Percentiles rank a stretch among this genome's conserved stretches.
These are phyloP conservation scores for Pneumocystis oryctolagi DNA, from an alignment of 1,139 yeast species.

Conservation along the genomic window DNA sequence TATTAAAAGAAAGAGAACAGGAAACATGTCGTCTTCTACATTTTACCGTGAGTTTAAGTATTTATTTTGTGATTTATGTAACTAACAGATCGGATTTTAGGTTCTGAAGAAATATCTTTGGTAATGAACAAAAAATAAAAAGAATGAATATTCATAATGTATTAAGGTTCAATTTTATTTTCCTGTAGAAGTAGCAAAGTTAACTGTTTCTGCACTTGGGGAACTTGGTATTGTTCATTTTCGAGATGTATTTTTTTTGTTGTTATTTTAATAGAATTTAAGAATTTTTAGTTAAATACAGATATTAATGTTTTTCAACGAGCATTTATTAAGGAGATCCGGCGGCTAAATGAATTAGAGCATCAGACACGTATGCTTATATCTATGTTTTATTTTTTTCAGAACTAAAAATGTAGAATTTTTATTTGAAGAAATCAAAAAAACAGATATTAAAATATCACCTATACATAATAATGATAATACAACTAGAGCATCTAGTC, in stretches of 20 bases:
- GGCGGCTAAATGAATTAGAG: slow-evolving; percentile 49
- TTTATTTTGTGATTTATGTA: not conserved
- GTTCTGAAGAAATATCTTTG: slow-evolving; percentile 93
- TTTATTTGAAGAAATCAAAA: slow-evolving; percentile 21
- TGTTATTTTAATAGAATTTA: not conserved
- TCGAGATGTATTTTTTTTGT: slow-evolving; percentile 37
- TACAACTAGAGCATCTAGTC: slow-evolving; percentile 28
- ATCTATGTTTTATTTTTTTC: not conserved
- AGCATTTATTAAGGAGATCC: slow-evolving; percentile 67
- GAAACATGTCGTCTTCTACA: not conserved
- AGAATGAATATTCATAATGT: not conserved
- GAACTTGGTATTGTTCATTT: slow-evolving; percentile 73
- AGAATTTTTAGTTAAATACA: slow-evolving; percentile 39
- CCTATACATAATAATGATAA: slow-evolving; percentile 18
- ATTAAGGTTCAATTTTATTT: slow-evolving; percentile 68
- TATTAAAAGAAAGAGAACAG: not conserved
- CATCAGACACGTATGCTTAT: slow-evolving; percentile 37
- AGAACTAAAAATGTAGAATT: slow-evolving; percentile 8
- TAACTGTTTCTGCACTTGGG: slow-evolving; percentile 70
- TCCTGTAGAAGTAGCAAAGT: slow-evolving; percentile 81
- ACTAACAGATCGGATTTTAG: slow-evolving; percentile 16
- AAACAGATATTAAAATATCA: slow-evolving; percentile 20
- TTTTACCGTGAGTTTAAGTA: not conserved
- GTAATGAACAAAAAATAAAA: not conserved
- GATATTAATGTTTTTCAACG: slow-evolving; percentile 72